Conservation (phyloP, 2,329 filamentous ascomycete genomes). For the Fusarium sp. region DNA sequence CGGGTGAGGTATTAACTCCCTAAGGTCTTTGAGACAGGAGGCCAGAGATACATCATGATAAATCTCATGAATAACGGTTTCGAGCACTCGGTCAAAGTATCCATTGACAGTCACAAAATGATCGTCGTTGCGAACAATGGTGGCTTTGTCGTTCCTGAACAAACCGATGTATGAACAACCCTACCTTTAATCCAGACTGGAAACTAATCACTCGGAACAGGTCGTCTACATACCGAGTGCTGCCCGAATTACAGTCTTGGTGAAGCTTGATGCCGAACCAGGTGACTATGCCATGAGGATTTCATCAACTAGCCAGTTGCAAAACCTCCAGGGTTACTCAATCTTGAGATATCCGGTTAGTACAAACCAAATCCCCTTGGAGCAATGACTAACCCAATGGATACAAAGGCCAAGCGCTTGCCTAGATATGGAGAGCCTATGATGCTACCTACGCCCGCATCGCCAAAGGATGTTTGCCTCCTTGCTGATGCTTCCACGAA, state of each 20-base stretch:
- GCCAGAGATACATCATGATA: constrained; percentile 3
- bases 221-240: constrained; percentile 5
- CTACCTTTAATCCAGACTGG: background rate
- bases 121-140: constrained; percentile 7
- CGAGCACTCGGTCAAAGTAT: constrained; percentile 3
- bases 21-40: constrained; percentile 1
- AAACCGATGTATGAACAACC: background rate
- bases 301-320: background rate
- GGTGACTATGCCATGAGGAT: background rate
- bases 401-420: background rate
- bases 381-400: background rate
- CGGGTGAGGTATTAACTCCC: background rate
- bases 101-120: constrained; percentile 6
- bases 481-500: background rate
- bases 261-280: constrained; percentile 1
- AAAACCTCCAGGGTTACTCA: background rate
- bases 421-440: constrained; percentile 6
- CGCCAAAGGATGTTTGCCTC: background rate
- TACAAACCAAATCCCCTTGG: too few relatives aligned
- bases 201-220: background rate
- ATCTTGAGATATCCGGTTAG: constrained; percentile 3
- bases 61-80: constrained; percentile 12
- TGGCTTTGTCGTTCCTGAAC: constrained; percentile 6
- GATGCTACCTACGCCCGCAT: background rate
- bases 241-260: background rate